phyloP scores from a whole-genome alignment of 306 rosid genomes.

The Cercis canadensis region DNA sequence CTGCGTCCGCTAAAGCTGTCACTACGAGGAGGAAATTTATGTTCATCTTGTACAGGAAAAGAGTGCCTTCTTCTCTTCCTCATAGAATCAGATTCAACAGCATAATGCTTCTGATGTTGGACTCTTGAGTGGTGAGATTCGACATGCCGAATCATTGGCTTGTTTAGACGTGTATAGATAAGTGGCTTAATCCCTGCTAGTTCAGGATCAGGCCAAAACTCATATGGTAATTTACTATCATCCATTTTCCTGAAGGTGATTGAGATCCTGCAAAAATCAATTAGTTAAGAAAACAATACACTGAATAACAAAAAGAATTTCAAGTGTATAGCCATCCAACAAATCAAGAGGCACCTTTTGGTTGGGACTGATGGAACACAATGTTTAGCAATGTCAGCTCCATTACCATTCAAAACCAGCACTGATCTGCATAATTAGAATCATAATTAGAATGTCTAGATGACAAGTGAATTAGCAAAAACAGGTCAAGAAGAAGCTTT shows the following conservation, averaged over 20 bases:
- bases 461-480: neutral
- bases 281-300: neutral
- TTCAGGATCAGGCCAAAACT: constrained; percentile 47
- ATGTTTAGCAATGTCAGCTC: constrained; percentile 63
- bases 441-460: neutral
- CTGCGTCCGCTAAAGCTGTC: constrained; percentile 23
- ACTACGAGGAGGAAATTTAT: constrained; percentile 32
- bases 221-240: constrained; percentile 49
- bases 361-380: constrained; percentile 58
- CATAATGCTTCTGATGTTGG: constrained; percentile 4
- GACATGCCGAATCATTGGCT: neutral
- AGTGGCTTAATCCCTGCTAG: constrained; percentile 49
- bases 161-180: constrained; percentile 9
- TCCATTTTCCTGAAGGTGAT: constrained; percentile 74
- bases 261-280: constrained; percentile 56
- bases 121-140: constrained; percentile 15
- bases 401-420: constrained; percentile 57
- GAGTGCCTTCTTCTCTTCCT: constrained; percentile 1
- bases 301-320: neutral
- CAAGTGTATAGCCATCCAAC: neutral
- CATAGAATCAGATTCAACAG: neutral
- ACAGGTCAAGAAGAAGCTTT: constrained; percentile 8
- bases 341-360: constrained; percentile 46
- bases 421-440: constrained; percentile 54
- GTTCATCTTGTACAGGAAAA: constrained; percentile 27